Evolutionary conservation across 2,329 filamentous ascomycete genomes (phyloP).

Genomic region (Neofusicoccum laricinum): DNA sequence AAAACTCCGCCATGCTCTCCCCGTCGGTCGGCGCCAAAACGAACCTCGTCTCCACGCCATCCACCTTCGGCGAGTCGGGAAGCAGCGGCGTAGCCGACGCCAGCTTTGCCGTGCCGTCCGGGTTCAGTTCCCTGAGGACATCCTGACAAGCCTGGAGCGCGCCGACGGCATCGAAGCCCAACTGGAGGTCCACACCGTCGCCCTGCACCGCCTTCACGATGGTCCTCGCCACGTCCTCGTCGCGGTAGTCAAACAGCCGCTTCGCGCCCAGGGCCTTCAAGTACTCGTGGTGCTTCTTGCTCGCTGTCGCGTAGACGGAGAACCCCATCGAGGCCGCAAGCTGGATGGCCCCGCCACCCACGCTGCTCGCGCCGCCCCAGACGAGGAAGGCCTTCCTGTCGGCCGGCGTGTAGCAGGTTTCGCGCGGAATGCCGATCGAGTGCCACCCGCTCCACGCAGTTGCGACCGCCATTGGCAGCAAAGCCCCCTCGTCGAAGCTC

Average conservation of each 20-base stretch:
- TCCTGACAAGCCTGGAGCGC: slow-evolving; percentile 9
- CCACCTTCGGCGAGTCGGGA: slow-evolving; percentile 15
- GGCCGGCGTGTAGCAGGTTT: slow-evolving; percentile 33
- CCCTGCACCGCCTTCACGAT: slow-evolving; percentile 16
- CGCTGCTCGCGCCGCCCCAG: slow-evolving; percentile 19
- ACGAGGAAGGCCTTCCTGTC: slow-evolving; percentile 22
- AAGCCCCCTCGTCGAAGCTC: slow-evolving; percentile 45
- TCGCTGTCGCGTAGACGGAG: slow-evolving; percentile 19
- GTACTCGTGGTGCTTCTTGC: slow-evolving; percentile 14
- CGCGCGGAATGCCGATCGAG: slow-evolving; percentile 47
- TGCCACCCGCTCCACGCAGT: slow-evolving; percentile 54
- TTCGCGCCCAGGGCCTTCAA: slow-evolving; percentile 19
- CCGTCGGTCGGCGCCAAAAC: slow-evolving; percentile 18
- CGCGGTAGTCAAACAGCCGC: slow-evolving; percentile 17
- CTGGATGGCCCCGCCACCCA: slow-evolving; percentile 19
- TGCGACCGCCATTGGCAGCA: slow-evolving; percentile 58
- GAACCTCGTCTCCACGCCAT: slow-evolving; percentile 22
- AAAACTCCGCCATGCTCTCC: slow-evolving; percentile 18
- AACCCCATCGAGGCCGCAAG: slow-evolving; percentile 16
- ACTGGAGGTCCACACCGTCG: slow-evolving; percentile 6
- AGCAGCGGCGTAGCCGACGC: slow-evolving; percentile 18
- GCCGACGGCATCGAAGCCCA: slow-evolving; percentile 8
- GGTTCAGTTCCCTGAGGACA: slow-evolving; percentile 21
- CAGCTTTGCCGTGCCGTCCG: slow-evolving; percentile 17
- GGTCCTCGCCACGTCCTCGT: slow-evolving; percentile 1